These are phyloP conservation scores for Acer saccharum DNA, from an alignment of 345 rosid genomes.

Conservation along the genomic window DNA sequence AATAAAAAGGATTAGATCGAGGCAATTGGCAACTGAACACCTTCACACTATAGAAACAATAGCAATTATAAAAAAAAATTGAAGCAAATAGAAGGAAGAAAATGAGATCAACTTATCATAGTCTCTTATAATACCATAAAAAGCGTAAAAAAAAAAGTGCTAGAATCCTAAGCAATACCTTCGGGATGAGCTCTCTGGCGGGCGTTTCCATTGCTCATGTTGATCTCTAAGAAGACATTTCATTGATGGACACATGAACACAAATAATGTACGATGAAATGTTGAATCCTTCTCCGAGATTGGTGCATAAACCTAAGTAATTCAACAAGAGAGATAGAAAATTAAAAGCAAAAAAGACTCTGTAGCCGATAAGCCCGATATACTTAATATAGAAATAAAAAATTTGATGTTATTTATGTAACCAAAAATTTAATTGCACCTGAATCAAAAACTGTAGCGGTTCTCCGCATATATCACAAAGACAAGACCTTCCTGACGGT, in stretches of 20 bases:
- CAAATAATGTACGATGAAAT: slow-evolving; percentile 75
- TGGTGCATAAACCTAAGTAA: slow-evolving; percentile 79
- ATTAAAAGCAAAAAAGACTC: neutral
- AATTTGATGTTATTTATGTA: neutral
- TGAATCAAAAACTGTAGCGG: slow-evolving; percentile 89
- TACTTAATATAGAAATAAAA: neutral
- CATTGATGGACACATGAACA: slow-evolving; percentile 88
- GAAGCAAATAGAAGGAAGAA: slow-evolving; percentile 3
- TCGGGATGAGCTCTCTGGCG: slow-evolving; percentile 51
- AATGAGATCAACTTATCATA: neutral
- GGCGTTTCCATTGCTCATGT: slow-evolving; percentile 87
- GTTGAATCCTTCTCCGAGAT: slow-evolving; percentile 61
- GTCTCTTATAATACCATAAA: neutral
- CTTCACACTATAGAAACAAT: slow-evolving; percentile 62
- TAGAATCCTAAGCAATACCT: slow-evolving; percentile 47
- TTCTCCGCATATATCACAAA: slow-evolving; percentile 78
- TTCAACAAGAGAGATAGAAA: slow-evolving; percentile 6
- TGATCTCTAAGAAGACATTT: slow-evolving; percentile 87
- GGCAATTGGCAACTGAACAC: slow-evolving; percentile 86
- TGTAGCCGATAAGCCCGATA: neutral
- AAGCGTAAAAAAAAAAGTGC: neutral
- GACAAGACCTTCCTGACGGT: slow-evolving; percentile 62
- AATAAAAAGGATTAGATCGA: slow-evolving; percentile 66
- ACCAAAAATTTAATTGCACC: slow-evolving; percentile 34
- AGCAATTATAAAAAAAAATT: slow-evolving; percentile 16